Evolutionary conservation across 352 stramenopile genomes (phyloP).

Genomic region (Phytophthora pisi): DNA sequence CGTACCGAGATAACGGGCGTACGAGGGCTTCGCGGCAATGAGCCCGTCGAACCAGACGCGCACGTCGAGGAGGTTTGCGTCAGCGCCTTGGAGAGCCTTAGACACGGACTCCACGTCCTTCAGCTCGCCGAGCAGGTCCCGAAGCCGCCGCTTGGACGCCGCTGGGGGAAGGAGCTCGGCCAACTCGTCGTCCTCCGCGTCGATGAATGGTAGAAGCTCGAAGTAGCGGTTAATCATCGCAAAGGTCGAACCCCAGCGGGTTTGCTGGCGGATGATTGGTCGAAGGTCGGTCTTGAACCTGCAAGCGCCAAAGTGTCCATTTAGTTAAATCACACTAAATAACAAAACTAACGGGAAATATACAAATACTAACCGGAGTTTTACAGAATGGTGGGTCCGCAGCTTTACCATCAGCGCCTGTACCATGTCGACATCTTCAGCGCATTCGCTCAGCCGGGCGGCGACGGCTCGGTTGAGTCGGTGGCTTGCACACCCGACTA

Average conservation of each 20-base stretch:
- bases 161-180: not conserved
- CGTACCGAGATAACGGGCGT: not conserved
- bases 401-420: too few relatives aligned
- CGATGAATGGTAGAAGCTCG: not conserved
- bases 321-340: too few relatives aligned
- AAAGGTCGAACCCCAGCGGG: not conserved
- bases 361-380: too few relatives aligned
- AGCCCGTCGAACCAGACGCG: not conserved
- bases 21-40: not conserved
- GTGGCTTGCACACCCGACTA: too few relatives aligned
- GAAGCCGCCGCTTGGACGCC: not conserved
- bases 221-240: not conserved
- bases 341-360: too few relatives aligned
- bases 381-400: too few relatives aligned
- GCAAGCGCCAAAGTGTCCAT: too few relatives aligned
- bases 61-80: not conserved
- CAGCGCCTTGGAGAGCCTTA: not conserved
- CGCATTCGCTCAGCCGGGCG: too few relatives aligned
- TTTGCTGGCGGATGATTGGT: too few relatives aligned
- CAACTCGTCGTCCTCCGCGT: not conserved
- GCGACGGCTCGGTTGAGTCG: too few relatives aligned
- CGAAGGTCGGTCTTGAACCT: too few relatives aligned
- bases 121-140: not conserved
- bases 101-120: not conserved
- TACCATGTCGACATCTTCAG: too few relatives aligned